Conservation (phyloP, 2,329 filamentous ascomycete genomes). For the Pseudocercospora musae region DNA sequence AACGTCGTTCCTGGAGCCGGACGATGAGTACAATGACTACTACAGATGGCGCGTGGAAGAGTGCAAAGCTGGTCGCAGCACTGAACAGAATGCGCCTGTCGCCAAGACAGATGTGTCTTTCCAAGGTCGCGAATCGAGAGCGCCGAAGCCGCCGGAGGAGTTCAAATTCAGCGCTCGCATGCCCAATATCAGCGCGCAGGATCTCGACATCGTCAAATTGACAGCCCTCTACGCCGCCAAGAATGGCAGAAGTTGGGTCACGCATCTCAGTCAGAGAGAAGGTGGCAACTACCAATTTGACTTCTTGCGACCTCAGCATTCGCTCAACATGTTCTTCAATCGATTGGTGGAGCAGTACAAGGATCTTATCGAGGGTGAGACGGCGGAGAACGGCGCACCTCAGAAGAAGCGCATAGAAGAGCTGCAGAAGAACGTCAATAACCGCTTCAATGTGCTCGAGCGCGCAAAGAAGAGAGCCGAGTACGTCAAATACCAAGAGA, state of each 20-base stretch:
- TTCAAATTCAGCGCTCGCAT: slow-evolving; percentile 94
- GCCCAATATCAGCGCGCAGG: slow-evolving; percentile 94
- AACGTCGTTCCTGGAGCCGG: slow-evolving; percentile 77
- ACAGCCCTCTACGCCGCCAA: slow-evolving; percentile 91
- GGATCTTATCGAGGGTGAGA: slow-evolving; percentile 66
- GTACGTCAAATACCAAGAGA: slow-evolving; percentile 78
- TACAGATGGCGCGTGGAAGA: slow-evolving; percentile 89
- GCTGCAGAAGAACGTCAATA: slow-evolving; percentile 68
- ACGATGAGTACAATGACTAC: slow-evolving; percentile 82
- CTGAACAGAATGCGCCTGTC: slow-evolving; percentile 56
- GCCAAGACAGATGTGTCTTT: slow-evolving; percentile 35
- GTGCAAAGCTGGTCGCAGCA: slow-evolving; percentile 76
- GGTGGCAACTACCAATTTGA: slow-evolving; percentile 91
- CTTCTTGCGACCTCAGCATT: slow-evolving; percentile 92
- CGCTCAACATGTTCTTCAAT: slow-evolving; percentile 92
- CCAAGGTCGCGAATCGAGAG: slow-evolving; percentile 65
- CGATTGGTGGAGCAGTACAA: slow-evolving; percentile 91
- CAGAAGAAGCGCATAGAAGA: slow-evolving; percentile 70
- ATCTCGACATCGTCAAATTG: slow-evolving; percentile 69
- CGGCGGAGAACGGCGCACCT: slow-evolving; percentile 65
- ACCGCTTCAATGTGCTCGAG: slow-evolving; percentile 76
- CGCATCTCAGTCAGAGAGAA: slow-evolving; percentile 81
- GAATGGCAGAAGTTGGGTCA: slow-evolving; percentile 90
- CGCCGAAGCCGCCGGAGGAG: slow-evolving; percentile 78
- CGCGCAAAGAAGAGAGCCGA: slow-evolving; percentile 82